phyloP scores from a whole-genome alignment of 768 basidiomycete genomes.

The Rhizopogon roseolus region DNA sequence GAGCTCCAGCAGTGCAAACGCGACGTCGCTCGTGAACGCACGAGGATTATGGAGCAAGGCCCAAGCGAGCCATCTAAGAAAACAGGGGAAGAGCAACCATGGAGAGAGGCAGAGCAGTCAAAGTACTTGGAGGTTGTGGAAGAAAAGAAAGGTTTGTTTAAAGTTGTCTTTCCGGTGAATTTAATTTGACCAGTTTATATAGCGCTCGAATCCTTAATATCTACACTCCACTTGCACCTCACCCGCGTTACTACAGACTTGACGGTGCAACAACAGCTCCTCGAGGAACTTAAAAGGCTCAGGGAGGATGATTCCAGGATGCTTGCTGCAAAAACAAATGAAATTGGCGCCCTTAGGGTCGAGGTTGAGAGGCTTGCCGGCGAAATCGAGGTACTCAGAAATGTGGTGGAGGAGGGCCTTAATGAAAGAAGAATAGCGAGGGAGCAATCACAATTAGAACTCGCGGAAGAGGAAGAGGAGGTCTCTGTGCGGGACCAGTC shows the following conservation, averaged over 20 bases:
- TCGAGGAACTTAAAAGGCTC: constrained; percentile 58
- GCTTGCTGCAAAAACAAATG: constrained; percentile 55
- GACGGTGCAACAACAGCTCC: constrained; percentile 66
- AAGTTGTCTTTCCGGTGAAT: background rate
- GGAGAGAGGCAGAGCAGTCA: constrained; percentile 34
- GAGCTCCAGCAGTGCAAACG: constrained; percentile 82
- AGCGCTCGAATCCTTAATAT: constrained; percentile 82
- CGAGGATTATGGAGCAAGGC: constrained; percentile 56
- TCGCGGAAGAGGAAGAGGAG: constrained; percentile 5
- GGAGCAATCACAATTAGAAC: constrained; percentile 28
- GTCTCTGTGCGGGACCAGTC: background rate
- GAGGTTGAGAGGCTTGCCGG: constrained; percentile 80
- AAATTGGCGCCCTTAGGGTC: constrained; percentile 60
- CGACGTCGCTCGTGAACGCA: constrained; percentile 71
- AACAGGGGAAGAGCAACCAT: constrained; percentile 24
- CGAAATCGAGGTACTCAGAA: constrained; percentile 84
- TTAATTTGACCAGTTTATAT: constrained; percentile 7
- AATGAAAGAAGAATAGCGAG: constrained; percentile 60
- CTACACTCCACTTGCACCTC: constrained; percentile 69
- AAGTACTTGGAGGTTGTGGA: constrained; percentile 77
- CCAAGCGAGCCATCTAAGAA: constrained; percentile 17
- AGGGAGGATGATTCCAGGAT: constrained; percentile 59
- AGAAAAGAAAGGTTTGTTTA: constrained; percentile 77
- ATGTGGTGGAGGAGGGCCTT: constrained; percentile 83
- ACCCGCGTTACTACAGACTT: constrained; percentile 75